A percentile compares a stretch with the other conserved stretches of the same genome.
phyloP scores from a whole-genome alignment of 1,139 yeast species.

The Candida anutae region DNA sequence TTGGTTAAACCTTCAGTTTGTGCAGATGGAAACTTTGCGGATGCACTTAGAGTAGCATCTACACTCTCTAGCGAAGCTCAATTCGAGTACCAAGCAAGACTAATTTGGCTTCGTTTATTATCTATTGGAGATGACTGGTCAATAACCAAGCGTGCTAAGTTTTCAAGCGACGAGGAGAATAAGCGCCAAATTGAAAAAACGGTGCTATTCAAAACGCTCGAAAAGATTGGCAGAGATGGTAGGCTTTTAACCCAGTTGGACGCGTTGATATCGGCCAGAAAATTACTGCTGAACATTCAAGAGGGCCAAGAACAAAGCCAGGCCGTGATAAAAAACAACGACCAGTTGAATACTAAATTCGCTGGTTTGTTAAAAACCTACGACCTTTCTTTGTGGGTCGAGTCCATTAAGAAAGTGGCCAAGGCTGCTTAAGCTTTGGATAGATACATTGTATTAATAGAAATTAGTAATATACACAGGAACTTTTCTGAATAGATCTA shows the following conservation, averaged over 20 bases:
- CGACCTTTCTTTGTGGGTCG: constrained; percentile 23
- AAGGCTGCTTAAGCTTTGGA: too few relatives aligned
- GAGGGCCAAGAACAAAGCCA: constrained; percentile 8
- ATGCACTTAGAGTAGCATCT: constrained; percentile 30
- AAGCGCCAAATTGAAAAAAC: constrained; percentile 35
- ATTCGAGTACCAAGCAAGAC: constrained; percentile 15
- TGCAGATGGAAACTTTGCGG: constrained; percentile 20
- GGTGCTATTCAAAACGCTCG: constrained; percentile 39
- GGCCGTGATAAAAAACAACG: neutral
- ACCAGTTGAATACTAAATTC: constrained; percentile 8
- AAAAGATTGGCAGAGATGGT: constrained; percentile 6
- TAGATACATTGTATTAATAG: too few relatives aligned
- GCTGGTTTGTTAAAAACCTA: constrained; percentile 10
- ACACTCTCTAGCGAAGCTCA: constrained; percentile 18
- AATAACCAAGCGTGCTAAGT: constrained; percentile 25
- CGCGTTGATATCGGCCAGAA: constrained; percentile 4
- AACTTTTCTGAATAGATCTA: neutral
- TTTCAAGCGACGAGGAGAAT: constrained; percentile 32
- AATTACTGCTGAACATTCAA: constrained; percentile 4
- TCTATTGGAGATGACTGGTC: constrained; percentile 53
- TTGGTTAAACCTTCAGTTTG: constrained; percentile 29
- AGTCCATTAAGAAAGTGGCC: constrained; percentile 16
- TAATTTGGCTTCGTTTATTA: constrained; percentile 60
- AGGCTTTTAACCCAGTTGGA: constrained; percentile 9
- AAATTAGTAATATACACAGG: constrained; percentile 2